These are phyloP conservation scores for Cornus florida DNA, from an alignment of 148 eudicot genomes.

Conservation along the genomic window DNA sequence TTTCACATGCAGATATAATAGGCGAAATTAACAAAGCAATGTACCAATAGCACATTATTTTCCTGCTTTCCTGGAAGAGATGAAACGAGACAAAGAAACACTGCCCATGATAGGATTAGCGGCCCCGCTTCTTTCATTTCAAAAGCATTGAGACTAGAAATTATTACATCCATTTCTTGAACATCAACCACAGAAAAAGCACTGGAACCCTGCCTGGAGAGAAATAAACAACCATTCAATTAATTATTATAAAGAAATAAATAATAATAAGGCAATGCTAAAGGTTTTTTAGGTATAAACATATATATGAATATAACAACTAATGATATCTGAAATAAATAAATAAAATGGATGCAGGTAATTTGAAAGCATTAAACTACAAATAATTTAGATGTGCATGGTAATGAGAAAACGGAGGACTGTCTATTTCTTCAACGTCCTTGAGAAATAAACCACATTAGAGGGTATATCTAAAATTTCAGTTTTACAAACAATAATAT, in stretches of 20 bases:
- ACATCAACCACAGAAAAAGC: conserved; percentile 64
- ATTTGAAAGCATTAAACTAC: too few relatives aligned
- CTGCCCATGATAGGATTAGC: conserved; percentile 85
- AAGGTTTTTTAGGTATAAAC: background rate
- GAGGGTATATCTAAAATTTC: too few relatives aligned
- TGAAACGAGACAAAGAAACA: conserved; percentile 78
- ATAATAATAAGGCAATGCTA: background rate
- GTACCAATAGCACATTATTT: conserved; percentile 52
- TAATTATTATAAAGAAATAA: background rate
- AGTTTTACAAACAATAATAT: too few relatives aligned
- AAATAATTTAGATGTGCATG: too few relatives aligned
- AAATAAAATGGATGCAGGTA: too few relatives aligned
- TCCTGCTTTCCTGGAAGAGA: conserved; percentile 76
- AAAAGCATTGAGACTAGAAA: conserved; percentile 56
- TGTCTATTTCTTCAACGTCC: too few relatives aligned
- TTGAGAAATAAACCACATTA: too few relatives aligned
- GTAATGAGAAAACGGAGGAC: too few relatives aligned
- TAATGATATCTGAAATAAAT: too few relatives aligned
- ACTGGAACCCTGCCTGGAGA: conserved; percentile 63
- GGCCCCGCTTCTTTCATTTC: conserved; percentile 84
- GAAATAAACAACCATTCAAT: background rate
- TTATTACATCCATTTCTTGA: conserved; percentile 66
- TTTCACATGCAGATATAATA: background rate
- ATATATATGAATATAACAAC: too few relatives aligned
- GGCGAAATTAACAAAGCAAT: conserved; percentile 9